Evolutionary conservation across 225 moss, liverwort and hornwort species (phyloP).

Genomic region (Bryoerythrophyllum caledonicum): DNA sequence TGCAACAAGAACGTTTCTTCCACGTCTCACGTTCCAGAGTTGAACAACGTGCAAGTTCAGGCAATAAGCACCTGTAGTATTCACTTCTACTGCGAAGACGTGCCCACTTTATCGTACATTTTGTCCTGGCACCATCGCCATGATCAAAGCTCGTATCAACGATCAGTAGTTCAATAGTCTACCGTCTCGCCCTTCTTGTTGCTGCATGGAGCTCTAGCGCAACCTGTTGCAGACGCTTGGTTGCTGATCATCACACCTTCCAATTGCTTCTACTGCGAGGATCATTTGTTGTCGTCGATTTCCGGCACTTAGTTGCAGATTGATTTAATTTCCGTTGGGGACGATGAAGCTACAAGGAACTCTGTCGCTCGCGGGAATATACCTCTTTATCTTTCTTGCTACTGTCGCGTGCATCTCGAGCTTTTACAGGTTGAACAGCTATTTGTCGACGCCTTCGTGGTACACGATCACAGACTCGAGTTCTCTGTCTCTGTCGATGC

Average conservation of each 20-base stretch:
- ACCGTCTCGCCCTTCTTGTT: background rate
- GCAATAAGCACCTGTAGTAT: background rate
- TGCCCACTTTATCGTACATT: background rate
- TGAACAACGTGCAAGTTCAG: background rate
- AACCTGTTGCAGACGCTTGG: background rate
- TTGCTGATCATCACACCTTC: background rate
- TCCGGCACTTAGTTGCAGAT: background rate
- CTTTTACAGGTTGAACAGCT: slow-evolving; percentile 21
- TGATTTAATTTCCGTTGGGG: no score
- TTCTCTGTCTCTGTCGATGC: slow-evolving; percentile 23
- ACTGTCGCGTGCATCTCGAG: slow-evolving; percentile 8
- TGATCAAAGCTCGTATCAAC: background rate
- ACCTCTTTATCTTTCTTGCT: background rate
- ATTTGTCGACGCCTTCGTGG: background rate
- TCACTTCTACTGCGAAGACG: background rate
- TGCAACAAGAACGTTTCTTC: background rate
- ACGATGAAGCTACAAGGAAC: background rate
- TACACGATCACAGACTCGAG: slow-evolving; percentile 2
- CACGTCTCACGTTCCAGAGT: slow-evolving; percentile 2
- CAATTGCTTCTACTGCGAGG: background rate
- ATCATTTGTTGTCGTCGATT: background rate
- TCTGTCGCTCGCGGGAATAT: background rate
- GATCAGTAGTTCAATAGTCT: background rate
- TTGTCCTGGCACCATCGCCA: slow-evolving; percentile 6
- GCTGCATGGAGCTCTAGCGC: background rate